Conservation (phyloP, 1,139 yeast genomes). For the Debaryomycetaceae sp. region DNA sequence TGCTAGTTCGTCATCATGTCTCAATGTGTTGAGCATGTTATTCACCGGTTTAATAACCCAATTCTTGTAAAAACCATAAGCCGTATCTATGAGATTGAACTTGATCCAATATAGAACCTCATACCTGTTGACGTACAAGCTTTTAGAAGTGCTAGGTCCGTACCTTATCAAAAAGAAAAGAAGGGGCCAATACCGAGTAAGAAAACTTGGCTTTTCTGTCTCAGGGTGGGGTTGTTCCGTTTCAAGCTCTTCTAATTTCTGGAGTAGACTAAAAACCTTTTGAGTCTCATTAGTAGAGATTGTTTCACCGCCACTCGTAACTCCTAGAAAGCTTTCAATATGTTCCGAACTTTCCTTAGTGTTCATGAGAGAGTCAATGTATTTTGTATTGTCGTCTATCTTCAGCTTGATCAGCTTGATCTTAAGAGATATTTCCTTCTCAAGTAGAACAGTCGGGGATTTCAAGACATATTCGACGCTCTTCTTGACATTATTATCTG, state of each 20-base stretch:
- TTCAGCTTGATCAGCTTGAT: slow-evolving; percentile 16
- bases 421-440: slow-evolving; percentile 19
- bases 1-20: slow-evolving; percentile 78
- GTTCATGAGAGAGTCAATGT: slow-evolving; percentile 22
- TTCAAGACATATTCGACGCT: slow-evolving; percentile 10
- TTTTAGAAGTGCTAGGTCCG: slow-evolving; percentile 48
- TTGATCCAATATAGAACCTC: slow-evolving; percentile 55
- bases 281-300: slow-evolving; percentile 7
- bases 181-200: slow-evolving; percentile 69
- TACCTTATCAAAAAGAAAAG: slow-evolving; percentile 34
- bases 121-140: slow-evolving; percentile 47
- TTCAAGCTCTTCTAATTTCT: slow-evolving; percentile 9
- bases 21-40: slow-evolving; percentile 71
- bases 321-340: slow-evolving; percentile 10
- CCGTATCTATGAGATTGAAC: slow-evolving; percentile 59
- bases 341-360: slow-evolving; percentile 9
- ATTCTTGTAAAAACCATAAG: slow-evolving; percentile 64
- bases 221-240: slow-evolving; percentile 3
- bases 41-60: slow-evolving; percentile 82
- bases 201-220: slow-evolving; percentile 44
- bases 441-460: slow-evolving; percentile 18
- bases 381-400: slow-evolving; percentile 16
- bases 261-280: slow-evolving; percentile 9
- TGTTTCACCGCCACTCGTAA: not conserved
- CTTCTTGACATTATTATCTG: slow-evolving; percentile 2